Evolutionary conservation across 805 yeast genomes (phyloP).

Genomic region (Pichia membranifaciens): DNA sequence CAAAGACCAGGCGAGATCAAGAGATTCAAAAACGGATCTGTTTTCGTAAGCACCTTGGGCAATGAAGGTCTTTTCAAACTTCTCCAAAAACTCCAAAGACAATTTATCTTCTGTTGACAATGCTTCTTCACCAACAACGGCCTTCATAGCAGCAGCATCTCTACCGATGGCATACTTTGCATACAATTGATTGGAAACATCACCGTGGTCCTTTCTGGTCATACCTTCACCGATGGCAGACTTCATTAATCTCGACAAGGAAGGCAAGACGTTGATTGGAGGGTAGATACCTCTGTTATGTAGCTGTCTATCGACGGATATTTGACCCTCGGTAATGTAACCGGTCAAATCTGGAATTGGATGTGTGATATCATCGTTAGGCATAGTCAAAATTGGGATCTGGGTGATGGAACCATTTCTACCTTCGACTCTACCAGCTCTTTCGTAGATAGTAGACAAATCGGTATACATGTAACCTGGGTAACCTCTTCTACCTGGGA

Average conservation of each 20-base stretch:
- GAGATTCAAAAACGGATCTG: slow-evolving; percentile 88
- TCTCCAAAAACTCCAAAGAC: slow-evolving; percentile 94
- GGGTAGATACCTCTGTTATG: slow-evolving; percentile 97
- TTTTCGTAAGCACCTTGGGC: slow-evolving; percentile 96
- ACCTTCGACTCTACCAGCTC: slow-evolving; percentile 99
- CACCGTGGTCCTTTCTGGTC: slow-evolving; percentile 99
- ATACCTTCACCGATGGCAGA: slow-evolving; percentile 99
- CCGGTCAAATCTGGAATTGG: slow-evolving; percentile 99
- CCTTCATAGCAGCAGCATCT: slow-evolving; percentile 99
- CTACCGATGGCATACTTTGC: slow-evolving; percentile 99
- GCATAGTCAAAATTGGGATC: slow-evolving; percentile 98
- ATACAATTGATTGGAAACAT: slow-evolving; percentile 96
- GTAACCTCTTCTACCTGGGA: slow-evolving; percentile 99
- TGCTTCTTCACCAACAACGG: slow-evolving; percentile 99
- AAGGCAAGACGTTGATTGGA: slow-evolving; percentile 97
- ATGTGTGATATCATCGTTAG: slow-evolving; percentile 99
- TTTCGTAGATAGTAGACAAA: slow-evolving; percentile 96
- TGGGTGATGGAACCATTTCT: slow-evolving; percentile 99
- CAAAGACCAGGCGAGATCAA: slow-evolving; percentile 97
- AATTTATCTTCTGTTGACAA: slow-evolving; percentile 95
- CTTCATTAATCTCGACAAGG: slow-evolving; percentile 96
- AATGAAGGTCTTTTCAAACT: slow-evolving; percentile 93
- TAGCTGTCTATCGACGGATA: slow-evolving; percentile 93
- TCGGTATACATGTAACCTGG: slow-evolving; percentile 99
- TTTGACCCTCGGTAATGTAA: slow-evolving; percentile 98